phyloP scores from a whole-genome alignment of 2,329 filamentous ascomycete genomes.

The Apiospora kogelbergensis region DNA sequence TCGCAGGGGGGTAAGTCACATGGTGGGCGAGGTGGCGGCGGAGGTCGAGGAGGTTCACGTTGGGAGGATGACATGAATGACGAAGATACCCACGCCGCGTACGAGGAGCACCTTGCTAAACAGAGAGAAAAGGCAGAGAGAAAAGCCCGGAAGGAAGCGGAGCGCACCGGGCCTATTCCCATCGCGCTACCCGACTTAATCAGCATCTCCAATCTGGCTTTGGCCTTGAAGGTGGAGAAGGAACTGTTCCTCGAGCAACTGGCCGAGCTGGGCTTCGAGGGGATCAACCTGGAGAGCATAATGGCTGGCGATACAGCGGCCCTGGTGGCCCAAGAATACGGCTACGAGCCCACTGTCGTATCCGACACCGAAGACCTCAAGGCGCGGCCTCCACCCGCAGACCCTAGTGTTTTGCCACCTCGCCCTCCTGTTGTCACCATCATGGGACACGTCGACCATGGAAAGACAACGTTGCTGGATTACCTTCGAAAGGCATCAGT shows the following conservation, averaged over 20 bases:
- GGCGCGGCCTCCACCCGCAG: constrained; percentile 66
- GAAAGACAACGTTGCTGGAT: constrained; percentile 94
- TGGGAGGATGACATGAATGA: constrained; percentile 10
- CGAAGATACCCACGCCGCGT: constrained; percentile 16
- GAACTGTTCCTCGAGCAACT: constrained; percentile 74
- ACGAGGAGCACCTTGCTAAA: constrained; percentile 41
- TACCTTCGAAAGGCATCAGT: constrained; percentile 91
- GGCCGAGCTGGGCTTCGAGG: constrained; percentile 85
- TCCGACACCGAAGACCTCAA: constrained; percentile 70
- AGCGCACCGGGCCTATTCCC: constrained; percentile 44
- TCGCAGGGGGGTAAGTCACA: not conserved
- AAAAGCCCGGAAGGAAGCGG: constrained; percentile 39
- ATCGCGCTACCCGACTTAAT: constrained; percentile 90
- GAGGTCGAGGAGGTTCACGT: not conserved
- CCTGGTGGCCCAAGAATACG: constrained; percentile 88
- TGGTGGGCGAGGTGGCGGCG: constrained; percentile 6
- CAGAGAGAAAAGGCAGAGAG: constrained; percentile 39
- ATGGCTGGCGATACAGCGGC: constrained; percentile 89
- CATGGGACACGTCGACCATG: constrained; percentile 99
- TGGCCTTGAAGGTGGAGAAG: constrained; percentile 68
- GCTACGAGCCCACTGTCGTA: constrained; percentile 81
- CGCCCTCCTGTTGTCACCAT: constrained; percentile 96
- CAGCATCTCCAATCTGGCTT: constrained; percentile 78
- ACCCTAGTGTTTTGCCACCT: constrained; percentile 65
- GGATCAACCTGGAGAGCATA: constrained; percentile 78